Conservation (phyloP, 306 rosid species). For the Rosa rugosa region DNA sequence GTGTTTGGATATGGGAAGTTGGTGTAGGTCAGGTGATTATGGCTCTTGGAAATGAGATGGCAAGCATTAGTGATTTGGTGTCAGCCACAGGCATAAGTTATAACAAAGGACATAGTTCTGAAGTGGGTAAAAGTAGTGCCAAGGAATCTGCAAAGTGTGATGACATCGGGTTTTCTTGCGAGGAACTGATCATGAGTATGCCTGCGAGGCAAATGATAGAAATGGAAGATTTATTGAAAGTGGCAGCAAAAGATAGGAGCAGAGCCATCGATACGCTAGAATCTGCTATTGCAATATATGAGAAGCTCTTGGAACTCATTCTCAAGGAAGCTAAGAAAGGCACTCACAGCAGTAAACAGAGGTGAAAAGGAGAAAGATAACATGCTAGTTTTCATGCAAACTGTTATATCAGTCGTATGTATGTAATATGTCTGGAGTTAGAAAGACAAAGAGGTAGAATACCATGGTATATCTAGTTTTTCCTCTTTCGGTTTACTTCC, state of each 20-base stretch:
- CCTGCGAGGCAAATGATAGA: conserved; percentile 31
- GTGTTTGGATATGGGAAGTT: conserved; percentile 56
- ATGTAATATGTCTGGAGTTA: background rate
- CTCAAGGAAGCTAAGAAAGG: conserved; percentile 53
- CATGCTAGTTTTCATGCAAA: background rate
- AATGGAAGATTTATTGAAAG: conserved; percentile 28
- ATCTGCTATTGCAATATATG: conserved; percentile 58
- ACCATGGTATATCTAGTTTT: too few relatives aligned
- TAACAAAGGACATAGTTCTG: conserved; percentile 10
- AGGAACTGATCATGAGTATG: conserved; percentile 29
- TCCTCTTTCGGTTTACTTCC: background rate
- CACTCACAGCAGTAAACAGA: background rate
- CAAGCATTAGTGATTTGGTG: conserved; percentile 55
- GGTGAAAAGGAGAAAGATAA: background rate
- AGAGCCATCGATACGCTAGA: conserved; percentile 63
- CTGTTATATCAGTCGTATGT: background rate
- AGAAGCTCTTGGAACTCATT: conserved; percentile 65
- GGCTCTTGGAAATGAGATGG: conserved; percentile 36
- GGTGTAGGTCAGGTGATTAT: conserved; percentile 38
- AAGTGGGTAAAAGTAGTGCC: background rate
- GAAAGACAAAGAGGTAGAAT: background rate
- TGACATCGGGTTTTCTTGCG: conserved; percentile 10
- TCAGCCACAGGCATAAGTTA: conserved; percentile 24
- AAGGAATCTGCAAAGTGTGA: background rate
- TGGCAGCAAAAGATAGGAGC: conserved; percentile 38